phyloP scores from a whole-genome alignment of 2,329 filamentous ascomycete genomes.

The Botryotinia globosa region DNA sequence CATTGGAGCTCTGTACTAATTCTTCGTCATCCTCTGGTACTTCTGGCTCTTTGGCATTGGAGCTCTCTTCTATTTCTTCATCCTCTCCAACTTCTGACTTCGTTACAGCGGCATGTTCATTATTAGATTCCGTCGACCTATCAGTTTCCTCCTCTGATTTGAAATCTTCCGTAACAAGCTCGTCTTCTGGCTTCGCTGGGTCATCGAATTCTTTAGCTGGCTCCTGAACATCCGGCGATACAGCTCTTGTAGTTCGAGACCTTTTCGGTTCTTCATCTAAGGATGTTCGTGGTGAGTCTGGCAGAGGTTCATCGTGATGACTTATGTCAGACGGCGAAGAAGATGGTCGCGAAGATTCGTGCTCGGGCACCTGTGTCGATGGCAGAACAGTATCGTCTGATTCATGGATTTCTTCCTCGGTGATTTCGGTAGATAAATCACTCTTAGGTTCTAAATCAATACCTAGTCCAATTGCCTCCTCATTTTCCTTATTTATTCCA shows the following conservation, averaged over 20 bases:
- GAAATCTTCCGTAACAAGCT: conserved; percentile 6
- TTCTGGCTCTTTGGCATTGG: conserved; percentile 18
- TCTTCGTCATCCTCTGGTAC: conserved; percentile 14
- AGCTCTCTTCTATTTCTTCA: background rate
- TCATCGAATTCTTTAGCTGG: conserved; percentile 35
- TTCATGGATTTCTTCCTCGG: background rate
- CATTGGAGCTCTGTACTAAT: background rate
- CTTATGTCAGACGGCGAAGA: conserved; percentile 37
- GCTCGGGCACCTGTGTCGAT: conserved; percentile 23
- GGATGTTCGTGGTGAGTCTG: conserved; percentile 38
- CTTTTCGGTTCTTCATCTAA: conserved; percentile 36
- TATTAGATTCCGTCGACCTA: background rate
- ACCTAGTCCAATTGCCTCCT: background rate
- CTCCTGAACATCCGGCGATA: conserved; percentile 28
- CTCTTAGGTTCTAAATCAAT: background rate
- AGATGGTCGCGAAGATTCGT: conserved; percentile 31
- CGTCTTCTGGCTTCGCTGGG: conserved; percentile 26
- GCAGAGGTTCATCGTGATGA: conserved; percentile 30
- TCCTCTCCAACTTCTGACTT: conserved; percentile 17
- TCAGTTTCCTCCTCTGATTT: background rate
- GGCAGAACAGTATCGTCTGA: conserved; percentile 18
- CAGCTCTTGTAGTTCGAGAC: conserved; percentile 10
- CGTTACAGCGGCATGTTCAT: background rate
- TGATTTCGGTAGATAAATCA: background rate
- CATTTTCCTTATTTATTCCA: background rate